Evolutionary conservation across 345 rosid species (phyloP), one percentile per base, ranked within the genome.

Genomic region (Jatropha curcas): DNA sequence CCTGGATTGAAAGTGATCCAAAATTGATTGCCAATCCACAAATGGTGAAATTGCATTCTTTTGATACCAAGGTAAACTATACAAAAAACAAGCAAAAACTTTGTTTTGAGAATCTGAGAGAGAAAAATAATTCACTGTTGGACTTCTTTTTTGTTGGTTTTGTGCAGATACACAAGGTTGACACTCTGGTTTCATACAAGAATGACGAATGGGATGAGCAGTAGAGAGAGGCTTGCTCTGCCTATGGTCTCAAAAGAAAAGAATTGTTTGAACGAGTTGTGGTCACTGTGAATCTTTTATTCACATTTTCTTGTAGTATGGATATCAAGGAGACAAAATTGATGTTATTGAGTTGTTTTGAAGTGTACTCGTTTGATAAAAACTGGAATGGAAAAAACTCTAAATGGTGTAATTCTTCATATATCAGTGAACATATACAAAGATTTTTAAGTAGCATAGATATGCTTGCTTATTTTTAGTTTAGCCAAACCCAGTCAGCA

Each of bases 11-110:
- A 75, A 95, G 99, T 45, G 98, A 95, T 66, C 97, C 98, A 0
- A 91, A 95, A 79, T 73, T 95, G 86, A 95, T 95, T 76, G 94
- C 89, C 11, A 95, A 95, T 82, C 99, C 99, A 45, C 98, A 95
- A 73, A 95, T 92, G 98, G 99, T 95, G 76, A 95, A 95, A 84
- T 76, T 95, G 83, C 99, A 95, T 76, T 89, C 94, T 8, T 95
- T 95, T 72, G 98, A 95, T 50, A 95, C 99, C 53, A 92, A 91
- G 94, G 99, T 89, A 59, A 7, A 25, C 13, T 31, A 50, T 34
- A 2, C 35, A 2, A 28, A 53, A 41, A 41, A 8, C 45, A n/a
- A n/a, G n/a, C n/a, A n/a, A n/a, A n/a, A n/a, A n/a, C n/a, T n/a
- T n/a, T n/a, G n/a, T n/a, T n/a, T n/a, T 41, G 8, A 39, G 10